phyloP scores from a whole-genome alignment of 768 basidiomycete genomes.

The Strobilomyces echinocephalus region DNA sequence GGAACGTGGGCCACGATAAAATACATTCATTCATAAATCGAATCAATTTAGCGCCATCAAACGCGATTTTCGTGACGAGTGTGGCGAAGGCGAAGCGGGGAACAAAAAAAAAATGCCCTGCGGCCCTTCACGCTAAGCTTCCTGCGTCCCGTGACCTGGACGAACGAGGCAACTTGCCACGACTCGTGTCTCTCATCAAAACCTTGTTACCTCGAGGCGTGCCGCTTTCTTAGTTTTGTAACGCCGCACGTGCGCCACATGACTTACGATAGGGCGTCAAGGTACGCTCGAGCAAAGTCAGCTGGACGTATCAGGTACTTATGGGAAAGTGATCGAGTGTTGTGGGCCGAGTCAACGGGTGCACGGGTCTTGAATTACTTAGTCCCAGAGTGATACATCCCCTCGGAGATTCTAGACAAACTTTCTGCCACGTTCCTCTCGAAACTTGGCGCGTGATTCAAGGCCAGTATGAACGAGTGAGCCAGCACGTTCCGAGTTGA shows the following conservation, averaged over 20 bases:
- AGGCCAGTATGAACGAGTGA: slow-evolving; percentile 2
- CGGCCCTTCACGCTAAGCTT: not conserved
- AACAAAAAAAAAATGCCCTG: not conserved
- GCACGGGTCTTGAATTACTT: not conserved
- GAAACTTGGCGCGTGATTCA: not conserved
- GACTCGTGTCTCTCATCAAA: too few species aligned
- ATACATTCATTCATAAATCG: not conserved
- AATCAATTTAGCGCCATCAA: not conserved
- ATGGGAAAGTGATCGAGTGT: too few species aligned
- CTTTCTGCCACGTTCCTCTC: not conserved
- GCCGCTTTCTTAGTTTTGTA: slow-evolving; percentile 5
- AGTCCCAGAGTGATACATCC: not conserved
- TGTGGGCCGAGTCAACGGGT: too few species aligned
- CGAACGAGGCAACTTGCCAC: slow-evolving; percentile 6
- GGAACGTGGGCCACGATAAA: slow-evolving; percentile 20
- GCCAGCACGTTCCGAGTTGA: not conserved
- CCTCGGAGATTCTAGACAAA: not conserved
- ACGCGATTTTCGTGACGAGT: not conserved
- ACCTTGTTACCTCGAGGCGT: slow-evolving; percentile 27
- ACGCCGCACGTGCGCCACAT: slow-evolving; percentile 18
- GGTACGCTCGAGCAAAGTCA: not conserved
- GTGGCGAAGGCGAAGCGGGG: not conserved
- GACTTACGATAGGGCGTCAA: not conserved
- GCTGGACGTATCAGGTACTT: not conserved
- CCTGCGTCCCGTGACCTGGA: slow-evolving; percentile 13